These are phyloP conservation scores for Metschnikowia orientalis DNA, from an alignment of 805 yeast genomes.

Conservation along the genomic window DNA sequence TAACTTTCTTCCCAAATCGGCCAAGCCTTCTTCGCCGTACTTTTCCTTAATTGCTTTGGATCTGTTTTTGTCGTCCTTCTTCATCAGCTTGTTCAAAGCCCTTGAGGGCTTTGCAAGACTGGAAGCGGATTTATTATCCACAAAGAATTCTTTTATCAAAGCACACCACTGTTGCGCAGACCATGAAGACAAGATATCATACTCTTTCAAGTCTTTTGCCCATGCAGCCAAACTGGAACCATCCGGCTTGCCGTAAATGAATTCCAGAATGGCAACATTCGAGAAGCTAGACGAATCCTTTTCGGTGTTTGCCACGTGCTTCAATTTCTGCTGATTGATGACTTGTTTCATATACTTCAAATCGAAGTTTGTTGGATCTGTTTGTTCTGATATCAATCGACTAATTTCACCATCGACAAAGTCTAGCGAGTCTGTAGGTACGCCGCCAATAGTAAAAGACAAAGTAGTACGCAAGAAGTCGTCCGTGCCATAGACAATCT, in stretches of 20 bases:
- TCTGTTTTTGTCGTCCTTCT: slow-evolving; percentile 47
- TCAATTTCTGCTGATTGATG: slow-evolving; percentile 59
- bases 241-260: slow-evolving; percentile 67
- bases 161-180: slow-evolving; percentile 60
- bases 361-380: slow-evolving; percentile 50
- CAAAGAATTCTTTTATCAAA: slow-evolving; percentile 48
- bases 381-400: slow-evolving; percentile 50
- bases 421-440: slow-evolving; percentile 62
- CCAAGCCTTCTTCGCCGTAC: slow-evolving; percentile 59
- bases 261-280: slow-evolving; percentile 68
- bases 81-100: slow-evolving; percentile 48
- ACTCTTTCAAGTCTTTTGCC: slow-evolving; percentile 55
- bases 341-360: slow-evolving; percentile 62
- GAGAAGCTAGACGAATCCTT: slow-evolving; percentile 58
- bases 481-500: slow-evolving; percentile 65
- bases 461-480: slow-evolving; percentile 64
- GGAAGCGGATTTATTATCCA: slow-evolving; percentile 59
- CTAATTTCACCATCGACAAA: slow-evolving; percentile 52
- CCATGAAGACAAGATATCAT: slow-evolving; percentile 59
- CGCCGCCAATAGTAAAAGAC: slow-evolving; percentile 58
- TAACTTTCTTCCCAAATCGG: slow-evolving; percentile 46
- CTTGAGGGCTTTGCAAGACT: slow-evolving; percentile 72
- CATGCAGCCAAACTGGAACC: slow-evolving; percentile 56
- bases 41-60: slow-evolving; percentile 45
- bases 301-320: slow-evolving; percentile 58